Evolutionary conservation across 2,329 filamentous ascomycete genomes (phyloP).

Genomic region (Hypocreales sp.): DNA sequence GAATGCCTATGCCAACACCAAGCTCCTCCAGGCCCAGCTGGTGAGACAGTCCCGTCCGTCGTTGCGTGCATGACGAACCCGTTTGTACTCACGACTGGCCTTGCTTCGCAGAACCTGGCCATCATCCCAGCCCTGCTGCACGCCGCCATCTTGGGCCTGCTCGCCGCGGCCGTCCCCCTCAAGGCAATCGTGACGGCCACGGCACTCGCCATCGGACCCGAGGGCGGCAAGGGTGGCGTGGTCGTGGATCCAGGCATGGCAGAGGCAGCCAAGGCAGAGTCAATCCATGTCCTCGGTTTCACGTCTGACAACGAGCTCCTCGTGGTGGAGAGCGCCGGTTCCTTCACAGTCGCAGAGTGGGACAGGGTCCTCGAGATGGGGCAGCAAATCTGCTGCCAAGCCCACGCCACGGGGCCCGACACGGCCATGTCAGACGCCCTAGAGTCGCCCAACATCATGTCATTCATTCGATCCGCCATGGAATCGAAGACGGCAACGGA

Average conservation of each 20-base stretch:
- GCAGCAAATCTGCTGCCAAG: conserved; percentile 45
- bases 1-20: conserved; percentile 47
- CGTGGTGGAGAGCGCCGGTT: conserved; percentile 67
- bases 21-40: conserved; percentile 41
- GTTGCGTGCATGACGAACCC: too few relatives aligned
- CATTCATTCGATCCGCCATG: conserved; percentile 46
- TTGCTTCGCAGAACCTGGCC: conserved; percentile 57
- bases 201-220: conserved; percentile 40
- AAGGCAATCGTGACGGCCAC: conserved; percentile 54
- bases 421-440: conserved; percentile 23
- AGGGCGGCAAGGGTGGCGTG: conserved; percentile 24
- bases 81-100: conserved; percentile 6
- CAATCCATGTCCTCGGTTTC: conserved; percentile 73
- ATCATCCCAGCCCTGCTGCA: conserved; percentile 74
- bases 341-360: conserved; percentile 65
- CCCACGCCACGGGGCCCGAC: conserved; percentile 21
- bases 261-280: conserved; percentile 46
- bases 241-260: conserved; percentile 46
- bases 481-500: conserved; percentile 36
- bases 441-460: conserved; percentile 34
- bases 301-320: conserved; percentile 59
- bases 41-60: conserved; percentile 32
- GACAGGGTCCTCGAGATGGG: conserved; percentile 51
- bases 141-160: conserved; percentile 58
- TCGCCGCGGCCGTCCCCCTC: conserved; percentile 73